Conservation (phyloP, 75 land plant species). For the Adiantum capillusveneris region DNA sequence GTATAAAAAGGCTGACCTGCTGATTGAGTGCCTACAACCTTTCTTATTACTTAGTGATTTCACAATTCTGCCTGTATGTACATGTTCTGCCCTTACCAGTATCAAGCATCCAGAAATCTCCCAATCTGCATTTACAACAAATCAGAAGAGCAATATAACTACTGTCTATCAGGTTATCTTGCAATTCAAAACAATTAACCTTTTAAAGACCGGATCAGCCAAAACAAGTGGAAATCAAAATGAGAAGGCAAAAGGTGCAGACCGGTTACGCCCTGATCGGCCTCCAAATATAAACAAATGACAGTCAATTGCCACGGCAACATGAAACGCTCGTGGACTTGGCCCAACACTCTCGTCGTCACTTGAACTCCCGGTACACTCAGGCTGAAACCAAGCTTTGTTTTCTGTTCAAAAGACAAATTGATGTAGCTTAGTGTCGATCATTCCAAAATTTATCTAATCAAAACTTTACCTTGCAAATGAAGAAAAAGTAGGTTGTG, state of each 20-base stretch:
- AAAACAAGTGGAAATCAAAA: no score
- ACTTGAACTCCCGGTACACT: conserved; percentile 74
- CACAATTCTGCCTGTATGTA: no score
- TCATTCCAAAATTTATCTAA: no score
- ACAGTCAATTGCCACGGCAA: conserved; percentile 89
- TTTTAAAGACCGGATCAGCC: no score
- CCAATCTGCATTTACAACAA: conserved; percentile 48
- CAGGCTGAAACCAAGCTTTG: conserved; percentile 81
- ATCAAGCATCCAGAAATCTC: conserved; percentile 97
- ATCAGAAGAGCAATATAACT: not conserved
- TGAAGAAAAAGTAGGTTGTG: no score
- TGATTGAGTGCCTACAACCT: no score
- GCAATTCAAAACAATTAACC: no score
- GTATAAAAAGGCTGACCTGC: no score
- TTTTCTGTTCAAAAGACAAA: conserved; percentile 47
- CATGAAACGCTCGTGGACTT: conserved; percentile 87
- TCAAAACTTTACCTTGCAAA: no score
- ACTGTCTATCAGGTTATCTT: no score
- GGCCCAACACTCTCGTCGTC: conserved; percentile 71
- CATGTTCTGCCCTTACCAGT: conserved; percentile 48
- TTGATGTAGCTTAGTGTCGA: no score
- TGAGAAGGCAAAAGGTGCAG: conserved; percentile 1
- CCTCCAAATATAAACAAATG: conserved; percentile 96
- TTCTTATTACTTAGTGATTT: no score
- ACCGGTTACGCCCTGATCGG: conserved; percentile 83